Conservation (phyloP, 768 basidiomycete species). For the Mycena capillaripes region DNA sequence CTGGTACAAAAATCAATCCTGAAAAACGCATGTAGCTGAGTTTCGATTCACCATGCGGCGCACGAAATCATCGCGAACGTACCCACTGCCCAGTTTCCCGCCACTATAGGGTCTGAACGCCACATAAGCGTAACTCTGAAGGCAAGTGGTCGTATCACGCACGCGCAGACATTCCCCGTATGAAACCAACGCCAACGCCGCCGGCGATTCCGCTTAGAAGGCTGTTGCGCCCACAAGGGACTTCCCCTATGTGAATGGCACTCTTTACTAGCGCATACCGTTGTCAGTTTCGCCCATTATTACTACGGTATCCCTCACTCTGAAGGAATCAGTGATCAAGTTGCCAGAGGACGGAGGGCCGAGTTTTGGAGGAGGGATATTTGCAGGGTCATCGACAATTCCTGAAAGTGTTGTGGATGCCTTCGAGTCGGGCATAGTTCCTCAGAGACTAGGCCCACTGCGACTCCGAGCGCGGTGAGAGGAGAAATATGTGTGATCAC, state of each 20-base stretch:
- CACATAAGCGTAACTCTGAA: neutral
- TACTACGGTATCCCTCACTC: constrained; percentile 14
- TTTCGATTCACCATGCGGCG: constrained; percentile 69
- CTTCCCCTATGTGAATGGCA: constrained; percentile 71
- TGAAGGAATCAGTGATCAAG: constrained; percentile 29
- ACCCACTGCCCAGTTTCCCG: constrained; percentile 85
- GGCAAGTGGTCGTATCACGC: constrained; percentile 42
- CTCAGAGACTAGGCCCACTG: neutral
- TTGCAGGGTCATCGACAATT: constrained; percentile 28
- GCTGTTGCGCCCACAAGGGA: constrained; percentile 85
- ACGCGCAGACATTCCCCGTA: constrained; percentile 78
- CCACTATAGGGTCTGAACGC: constrained; percentile 68
- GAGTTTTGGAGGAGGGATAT: constrained; percentile 29
- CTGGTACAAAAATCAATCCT: constrained; percentile 8
- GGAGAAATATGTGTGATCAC: neutral
- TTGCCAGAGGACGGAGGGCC: constrained; percentile 33
- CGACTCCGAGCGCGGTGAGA: neutral
- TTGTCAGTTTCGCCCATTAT: neutral
- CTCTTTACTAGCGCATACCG: constrained; percentile 53
- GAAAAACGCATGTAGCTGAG: too few species aligned
- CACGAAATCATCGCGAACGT: constrained; percentile 78
- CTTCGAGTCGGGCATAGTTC: constrained; percentile 30
- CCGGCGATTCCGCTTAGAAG: constrained; percentile 85
- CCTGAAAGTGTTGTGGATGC: constrained; percentile 10
- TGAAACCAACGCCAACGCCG: constrained; percentile 81